phyloP scores from a whole-genome alignment of 2,329 filamentous ascomycete genomes.

The Xylariales sp. region DNA sequence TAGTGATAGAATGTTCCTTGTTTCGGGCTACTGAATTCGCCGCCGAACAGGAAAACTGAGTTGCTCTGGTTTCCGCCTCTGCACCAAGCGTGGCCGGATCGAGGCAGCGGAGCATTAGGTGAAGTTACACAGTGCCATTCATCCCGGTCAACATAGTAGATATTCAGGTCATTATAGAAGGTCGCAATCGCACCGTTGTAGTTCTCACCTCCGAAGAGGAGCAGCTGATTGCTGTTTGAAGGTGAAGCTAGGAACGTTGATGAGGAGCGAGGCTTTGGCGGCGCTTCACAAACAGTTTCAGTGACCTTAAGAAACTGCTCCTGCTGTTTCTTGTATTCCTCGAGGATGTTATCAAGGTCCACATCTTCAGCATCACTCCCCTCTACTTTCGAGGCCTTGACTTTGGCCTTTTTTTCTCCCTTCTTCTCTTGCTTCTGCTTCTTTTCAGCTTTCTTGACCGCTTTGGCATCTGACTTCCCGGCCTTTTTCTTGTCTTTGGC shows the following conservation, averaged over 20 bases:
- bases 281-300: conserved; percentile 64
- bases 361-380: conserved; percentile 90
- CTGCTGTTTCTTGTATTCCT: conserved; percentile 88
- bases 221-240: conserved; percentile 77
- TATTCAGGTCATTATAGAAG: conserved; percentile 62
- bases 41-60: conserved; percentile 87
- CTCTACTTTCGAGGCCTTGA: conserved; percentile 62
- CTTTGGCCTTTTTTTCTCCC: conserved; percentile 78
- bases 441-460: conserved; percentile 53
- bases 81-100: conserved; percentile 93
- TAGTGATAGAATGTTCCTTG: conserved; percentile 99
- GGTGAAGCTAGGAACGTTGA: conserved; percentile 81
- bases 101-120: conserved; percentile 84
- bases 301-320: conserved; percentile 93
- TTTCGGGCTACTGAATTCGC: conserved; percentile 88
- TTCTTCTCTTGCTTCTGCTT: conserved; percentile 82
- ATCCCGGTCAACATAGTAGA: conserved; percentile 75
- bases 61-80: conserved; percentile 75
- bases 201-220: conserved; percentile 92
- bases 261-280: conserved; percentile 75
- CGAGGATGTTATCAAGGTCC: conserved; percentile 87
- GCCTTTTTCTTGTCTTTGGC: conserved; percentile 42
- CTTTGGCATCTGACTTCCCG: conserved; percentile 35
- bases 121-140: conserved; percentile 89
- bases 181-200: conserved; percentile 85